Percentiles rank a stretch among this genome's conserved stretches.
Evolutionary conservation across 2,329 filamentous ascomycete genomes (phyloP).

Genomic region (Rhynchosporium graminicola): DNA sequence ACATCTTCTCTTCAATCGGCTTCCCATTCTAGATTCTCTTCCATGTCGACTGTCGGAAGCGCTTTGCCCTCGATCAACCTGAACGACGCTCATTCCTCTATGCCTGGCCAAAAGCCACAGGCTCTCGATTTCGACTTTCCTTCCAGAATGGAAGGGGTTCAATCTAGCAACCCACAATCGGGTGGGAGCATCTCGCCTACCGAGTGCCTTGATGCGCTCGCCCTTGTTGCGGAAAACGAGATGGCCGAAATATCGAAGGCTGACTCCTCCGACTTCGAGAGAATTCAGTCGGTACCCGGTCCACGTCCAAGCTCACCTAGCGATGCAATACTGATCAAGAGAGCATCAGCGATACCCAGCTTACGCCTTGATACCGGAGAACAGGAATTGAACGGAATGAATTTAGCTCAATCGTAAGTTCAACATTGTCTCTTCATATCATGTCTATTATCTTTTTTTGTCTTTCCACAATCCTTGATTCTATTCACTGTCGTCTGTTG

Average conservation of each 20-base stretch:
- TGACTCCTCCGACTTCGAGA: not conserved
- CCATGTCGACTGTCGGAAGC: slow-evolving; percentile 38
- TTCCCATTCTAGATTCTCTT: slow-evolving; percentile 40
- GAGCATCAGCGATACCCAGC: slow-evolving; percentile 28
- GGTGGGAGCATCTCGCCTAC: slow-evolving; percentile 30
- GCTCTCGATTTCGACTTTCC: slow-evolving; percentile 12
- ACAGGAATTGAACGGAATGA: slow-evolving; percentile 21
- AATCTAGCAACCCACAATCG: not conserved
- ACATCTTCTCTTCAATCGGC: slow-evolving; percentile 38
- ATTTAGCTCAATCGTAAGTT: slow-evolving; percentile 31
- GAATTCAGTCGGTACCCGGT: not conserved
- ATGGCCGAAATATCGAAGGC: slow-evolving; percentile 13
- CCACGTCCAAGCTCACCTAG: slow-evolving; percentile 38
- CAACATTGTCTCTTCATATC: not conserved
- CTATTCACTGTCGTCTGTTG: not conserved
- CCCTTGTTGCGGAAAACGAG: slow-evolving; percentile 33
- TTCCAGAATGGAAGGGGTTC: slow-evolving; percentile 4
- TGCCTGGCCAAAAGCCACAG: slow-evolving; percentile 15
- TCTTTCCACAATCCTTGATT: not conserved
- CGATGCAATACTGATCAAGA: slow-evolving; percentile 40
- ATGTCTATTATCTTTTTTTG: not conserved
- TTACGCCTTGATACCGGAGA: slow-evolving; percentile 32
- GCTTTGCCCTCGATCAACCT: slow-evolving; percentile 21
- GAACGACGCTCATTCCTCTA: slow-evolving; percentile 15
- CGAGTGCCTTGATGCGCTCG: slow-evolving; percentile 33